phyloP scores from a whole-genome alignment of 306 rosid species.

The Trifolium subterraneum region DNA sequence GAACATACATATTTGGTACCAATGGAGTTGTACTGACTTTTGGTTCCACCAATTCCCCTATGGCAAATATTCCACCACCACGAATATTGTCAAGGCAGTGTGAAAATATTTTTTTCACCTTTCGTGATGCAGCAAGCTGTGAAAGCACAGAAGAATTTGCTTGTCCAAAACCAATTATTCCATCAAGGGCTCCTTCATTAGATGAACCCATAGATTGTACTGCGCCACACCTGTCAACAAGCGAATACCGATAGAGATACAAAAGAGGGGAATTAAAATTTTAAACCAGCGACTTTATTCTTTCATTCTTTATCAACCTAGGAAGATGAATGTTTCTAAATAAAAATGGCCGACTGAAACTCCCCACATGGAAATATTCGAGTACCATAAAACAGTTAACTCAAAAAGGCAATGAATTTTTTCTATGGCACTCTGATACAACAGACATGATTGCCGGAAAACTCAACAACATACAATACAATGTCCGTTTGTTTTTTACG shows the following conservation, averaged over 20 bases:
- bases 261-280: constrained; percentile 13
- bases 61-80: constrained; percentile 97
- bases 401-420: constrained; percentile 13
- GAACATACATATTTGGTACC: constrained; percentile 75
- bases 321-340: constrained; percentile 31
- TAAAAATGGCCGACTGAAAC: constrained; percentile 12
- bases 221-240: constrained; percentile 73
- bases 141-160: constrained; percentile 88
- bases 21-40: constrained; percentile 74
- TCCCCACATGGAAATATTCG: constrained; percentile 34
- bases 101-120: constrained; percentile 82
- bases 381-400: constrained; percentile 24
- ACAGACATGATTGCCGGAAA: constrained; percentile 10
- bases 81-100: constrained; percentile 83
- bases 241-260: constrained; percentile 15
- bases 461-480: constrained; percentile 14
- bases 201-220: constrained; percentile 73
- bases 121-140: constrained; percentile 87
- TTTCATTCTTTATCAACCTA: constrained; percentile 17
- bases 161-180: constrained; percentile 98
- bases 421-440: constrained; percentile 23
- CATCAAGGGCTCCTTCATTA: constrained; percentile 72
- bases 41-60: constrained; percentile 95
- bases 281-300: constrained; percentile 1
- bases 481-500: background rate